Conservation (phyloP, 768 basidiomycete genomes). For the Lepiota brunneoincarnata region DNA sequence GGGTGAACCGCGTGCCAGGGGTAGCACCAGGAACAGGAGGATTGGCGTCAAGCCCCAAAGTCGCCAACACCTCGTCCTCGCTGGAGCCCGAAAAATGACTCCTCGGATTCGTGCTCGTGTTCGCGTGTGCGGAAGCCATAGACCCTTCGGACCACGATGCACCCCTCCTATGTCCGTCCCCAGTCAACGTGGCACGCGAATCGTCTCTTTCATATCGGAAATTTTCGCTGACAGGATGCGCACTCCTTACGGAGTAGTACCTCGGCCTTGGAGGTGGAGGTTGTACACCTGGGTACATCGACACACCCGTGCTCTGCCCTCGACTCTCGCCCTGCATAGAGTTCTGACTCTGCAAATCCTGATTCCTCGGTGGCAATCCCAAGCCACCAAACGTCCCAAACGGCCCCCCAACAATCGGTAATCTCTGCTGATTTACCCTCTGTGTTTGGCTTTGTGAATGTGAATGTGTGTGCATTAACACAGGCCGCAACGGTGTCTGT, state of each 20-base stretch:
- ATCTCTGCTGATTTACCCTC: too few species aligned
- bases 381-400: background rate
- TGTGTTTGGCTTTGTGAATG: background rate
- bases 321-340: background rate
- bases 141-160: too few species aligned
- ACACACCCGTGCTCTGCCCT: background rate
- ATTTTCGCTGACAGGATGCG: background rate
- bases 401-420: background rate
- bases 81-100: too few species aligned
- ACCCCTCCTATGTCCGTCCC: too few species aligned
- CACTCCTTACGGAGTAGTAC: background rate
- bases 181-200: too few species aligned
- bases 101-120: too few species aligned
- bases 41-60: too few species aligned
- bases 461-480: background rate
- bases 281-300: conserved; percentile 4
- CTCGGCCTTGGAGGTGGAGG: conserved; percentile 7
- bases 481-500: background rate
- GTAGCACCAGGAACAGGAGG: background rate
- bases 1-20: background rate
- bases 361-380: conserved; percentile 1
- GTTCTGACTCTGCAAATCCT: background rate
- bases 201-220: too few species aligned
- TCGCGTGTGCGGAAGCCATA: too few species aligned
- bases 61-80: too few species aligned